Evolutionary conservation across 2,329 filamentous ascomycete genomes (phyloP).

Genomic region (Arachnomyces sp.): DNA sequence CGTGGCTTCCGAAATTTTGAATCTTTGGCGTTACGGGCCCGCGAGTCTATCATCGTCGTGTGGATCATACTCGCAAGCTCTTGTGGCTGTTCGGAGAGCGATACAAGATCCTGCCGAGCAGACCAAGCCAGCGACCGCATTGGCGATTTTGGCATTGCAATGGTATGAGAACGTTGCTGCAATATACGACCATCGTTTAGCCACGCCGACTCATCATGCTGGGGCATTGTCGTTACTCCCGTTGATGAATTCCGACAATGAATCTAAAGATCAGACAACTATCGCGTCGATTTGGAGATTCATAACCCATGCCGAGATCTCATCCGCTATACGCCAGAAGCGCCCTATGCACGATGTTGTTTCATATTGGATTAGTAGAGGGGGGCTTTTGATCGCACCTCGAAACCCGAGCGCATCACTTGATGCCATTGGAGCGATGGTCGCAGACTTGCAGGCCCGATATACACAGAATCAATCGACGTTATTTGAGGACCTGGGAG

Average conservation of each 20-base stretch:
- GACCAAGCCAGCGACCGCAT: slow-evolving; percentile 6
- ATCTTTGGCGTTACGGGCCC: no score
- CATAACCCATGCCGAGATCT: slow-evolving; percentile 15
- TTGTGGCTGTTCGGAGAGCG: no score
- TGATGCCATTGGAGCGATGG: slow-evolving; percentile 11
- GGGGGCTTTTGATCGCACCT: slow-evolving; percentile 7
- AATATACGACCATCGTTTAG: slow-evolving; percentile 11
- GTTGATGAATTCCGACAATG: slow-evolving; percentile 4
- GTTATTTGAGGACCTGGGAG: slow-evolving; percentile 2
- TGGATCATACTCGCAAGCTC: no score
- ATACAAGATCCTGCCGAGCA: no score
- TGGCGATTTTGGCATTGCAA: slow-evolving; percentile 14
- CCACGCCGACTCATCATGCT: slow-evolving; percentile 10
- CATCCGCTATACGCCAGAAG: slow-evolving; percentile 14
- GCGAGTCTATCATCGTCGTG: no score
- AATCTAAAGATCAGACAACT: slow-evolving; percentile 5
- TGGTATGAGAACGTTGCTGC: slow-evolving; percentile 14
- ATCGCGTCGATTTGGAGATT: slow-evolving; percentile 11
- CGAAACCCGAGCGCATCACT: slow-evolving; percentile 2
- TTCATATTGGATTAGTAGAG: slow-evolving; percentile 10
- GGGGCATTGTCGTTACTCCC: slow-evolving; percentile 13
- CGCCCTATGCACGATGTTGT: slow-evolving; percentile 6
- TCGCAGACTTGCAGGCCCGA: slow-evolving; percentile 13
- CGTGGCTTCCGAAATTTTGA: no score
- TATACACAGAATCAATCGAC: slow-evolving; percentile 5